Conservation (phyloP, 768 basidiomycete species). For the Asterophora lycoperdoides region DNA sequence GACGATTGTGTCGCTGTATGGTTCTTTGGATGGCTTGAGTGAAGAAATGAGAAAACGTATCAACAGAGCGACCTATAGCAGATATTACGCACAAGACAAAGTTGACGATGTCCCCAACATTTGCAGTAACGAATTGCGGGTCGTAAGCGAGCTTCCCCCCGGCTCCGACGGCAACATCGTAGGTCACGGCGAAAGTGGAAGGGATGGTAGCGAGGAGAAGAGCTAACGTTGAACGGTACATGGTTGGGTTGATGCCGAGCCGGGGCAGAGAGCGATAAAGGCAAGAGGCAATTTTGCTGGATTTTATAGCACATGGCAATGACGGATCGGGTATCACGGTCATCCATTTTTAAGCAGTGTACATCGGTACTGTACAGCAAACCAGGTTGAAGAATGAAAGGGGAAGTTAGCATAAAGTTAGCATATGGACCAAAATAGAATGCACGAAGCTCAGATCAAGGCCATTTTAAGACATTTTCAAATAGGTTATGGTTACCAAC, state of each 20-base stretch:
- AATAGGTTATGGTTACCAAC: too few species aligned
- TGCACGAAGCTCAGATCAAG: too few species aligned
- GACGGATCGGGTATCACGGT: too few species aligned
- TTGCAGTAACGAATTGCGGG: conserved; percentile 36
- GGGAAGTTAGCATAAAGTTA: too few species aligned
- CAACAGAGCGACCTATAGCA: neutral
- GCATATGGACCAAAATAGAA: too few species aligned
- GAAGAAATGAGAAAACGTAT: neutral
- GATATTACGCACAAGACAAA: conserved; percentile 46
- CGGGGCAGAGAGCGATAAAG: neutral
- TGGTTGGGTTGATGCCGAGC: neutral
- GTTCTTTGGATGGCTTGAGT: conserved; percentile 40
- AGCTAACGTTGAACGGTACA: conserved; percentile 5
- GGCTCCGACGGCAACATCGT: conserved; percentile 34
- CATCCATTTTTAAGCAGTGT: too few species aligned
- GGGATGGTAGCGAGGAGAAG: conserved; percentile 26
- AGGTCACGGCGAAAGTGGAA: conserved; percentile 23
- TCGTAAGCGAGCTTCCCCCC: conserved; percentile 27
- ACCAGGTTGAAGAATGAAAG: too few species aligned
- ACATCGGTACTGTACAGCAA: too few species aligned
- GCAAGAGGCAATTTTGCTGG: neutral
- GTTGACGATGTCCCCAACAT: conserved; percentile 40
- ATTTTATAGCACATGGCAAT: too few species aligned
- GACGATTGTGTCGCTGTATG: conserved; percentile 47
- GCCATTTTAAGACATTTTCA: too few species aligned